Evolutionary conservation across 2,329 filamentous ascomycete species (phyloP), one percentile per base, ranked within the genome.

Genomic region (Ilyonectria destructans): DNA sequence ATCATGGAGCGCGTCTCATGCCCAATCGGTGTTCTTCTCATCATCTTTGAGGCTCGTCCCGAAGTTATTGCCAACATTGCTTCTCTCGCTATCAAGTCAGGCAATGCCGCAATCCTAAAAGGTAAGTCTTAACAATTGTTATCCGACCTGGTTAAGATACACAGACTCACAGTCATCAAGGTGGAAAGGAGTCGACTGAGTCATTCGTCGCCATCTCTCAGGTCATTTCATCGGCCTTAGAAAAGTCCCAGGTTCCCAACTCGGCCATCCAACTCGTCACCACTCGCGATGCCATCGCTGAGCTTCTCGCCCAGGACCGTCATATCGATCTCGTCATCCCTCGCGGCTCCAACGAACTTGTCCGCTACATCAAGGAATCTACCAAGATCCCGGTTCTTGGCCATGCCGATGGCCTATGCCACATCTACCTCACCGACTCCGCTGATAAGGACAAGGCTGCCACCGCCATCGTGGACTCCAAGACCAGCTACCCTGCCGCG

Each of bases 21-120:
- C 79, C 96, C 96, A 6, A 98, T 99, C 74, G 96, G 96, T 67
- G 95, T 98, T n/a, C 89, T 99, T 48, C 89, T 99, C 73, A 96
- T 99, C 82, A 98, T 99, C 78, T 99, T 99, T 79, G 96, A 99
- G 84, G 96, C 96, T 40, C 92, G 96, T 8, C 96, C 96, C 7
- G 96, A 99, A 83, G 96, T 99, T 72, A 98, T 99, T 78, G 96
- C 96, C 78, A 99, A 99, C 82, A 98, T 99, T 78, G 95, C 96
- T 70, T 94, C 95, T 4, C 87, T 99, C 26, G 95, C 96, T 43
- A 93, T 99, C 82, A 99, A 99, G 81, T 98, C 96, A 13, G 96
- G 95, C 76, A 99, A 99, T 81, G 93, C 96, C 40, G 96, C 95
- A 58, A 98, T 99, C 76, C 86, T 99, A 69, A 99, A 99, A 86